A percentile compares a stretch with the other conserved stretches of the same genome.
Evolutionary conservation across 371 early-diverging fungal genomes (phyloP).

Genomic region (Smittium culicis): DNA sequence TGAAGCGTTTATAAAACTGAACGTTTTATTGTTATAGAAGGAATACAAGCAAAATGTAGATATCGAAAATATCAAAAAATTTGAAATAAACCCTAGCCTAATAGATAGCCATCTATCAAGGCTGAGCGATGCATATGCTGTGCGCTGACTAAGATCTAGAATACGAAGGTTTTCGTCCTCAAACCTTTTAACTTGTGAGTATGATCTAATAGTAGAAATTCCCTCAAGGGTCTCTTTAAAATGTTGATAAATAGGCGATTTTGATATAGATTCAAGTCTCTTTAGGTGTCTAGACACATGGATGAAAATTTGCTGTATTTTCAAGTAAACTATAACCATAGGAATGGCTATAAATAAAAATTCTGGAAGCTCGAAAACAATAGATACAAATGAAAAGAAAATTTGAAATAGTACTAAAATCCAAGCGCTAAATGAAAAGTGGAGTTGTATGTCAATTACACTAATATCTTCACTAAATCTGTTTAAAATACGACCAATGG

Average conservation of each 20-base stretch:
- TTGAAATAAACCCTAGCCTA: conserved; percentile 3
- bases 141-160: not conserved
- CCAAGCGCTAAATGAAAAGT: conserved; percentile 51
- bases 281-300: conserved; percentile 69
- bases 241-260: conserved; percentile 52
- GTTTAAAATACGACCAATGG: conserved; percentile 73
- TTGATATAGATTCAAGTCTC: conserved; percentile 65
- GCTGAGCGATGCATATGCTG: not conserved
- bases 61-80: conserved; percentile 35
- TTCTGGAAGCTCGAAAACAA: conserved; percentile 43
- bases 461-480: conserved; percentile 79
- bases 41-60: conserved; percentile 34
- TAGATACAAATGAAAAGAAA: conserved; percentile 48
- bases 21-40: conserved; percentile 34
- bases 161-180: conserved; percentile 4
- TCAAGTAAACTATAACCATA: conserved; percentile 31
- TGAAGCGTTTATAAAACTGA: conserved; percentile 48
- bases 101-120: not conserved
- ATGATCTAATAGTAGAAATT: conserved; percentile 36
- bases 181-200: conserved; percentile 42
- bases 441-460: conserved; percentile 53
- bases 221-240: conserved; percentile 44
- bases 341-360: conserved; percentile 35
- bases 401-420: conserved; percentile 45
- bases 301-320: conserved; percentile 47